Evolutionary conservation across 345 rosid species (phyloP).

Genomic region (Gossypium longicalyx): DNA sequence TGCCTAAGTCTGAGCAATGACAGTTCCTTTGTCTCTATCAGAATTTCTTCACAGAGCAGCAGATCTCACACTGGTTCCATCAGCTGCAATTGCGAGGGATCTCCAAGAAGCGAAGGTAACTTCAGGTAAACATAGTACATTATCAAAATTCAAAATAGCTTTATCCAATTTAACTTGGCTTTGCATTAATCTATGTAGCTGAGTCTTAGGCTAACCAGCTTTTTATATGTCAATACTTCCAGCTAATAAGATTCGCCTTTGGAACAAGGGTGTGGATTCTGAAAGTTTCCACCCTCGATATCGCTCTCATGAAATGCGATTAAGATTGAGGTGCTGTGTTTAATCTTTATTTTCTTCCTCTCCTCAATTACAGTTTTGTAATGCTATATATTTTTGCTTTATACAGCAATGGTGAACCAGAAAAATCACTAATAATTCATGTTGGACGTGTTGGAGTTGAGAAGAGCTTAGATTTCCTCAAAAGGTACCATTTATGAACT

Average conservation of each 20-base stretch:
- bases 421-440: constrained; percentile 82
- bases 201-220: constrained; percentile 17
- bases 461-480: constrained; percentile 93
- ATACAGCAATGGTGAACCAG: constrained; percentile 82
- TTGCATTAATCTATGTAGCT: neutral
- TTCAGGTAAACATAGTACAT: constrained; percentile 52
- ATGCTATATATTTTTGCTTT: constrained; percentile 13
- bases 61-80: constrained; percentile 95
- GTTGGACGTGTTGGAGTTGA: constrained; percentile 95
- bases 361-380: neutral
- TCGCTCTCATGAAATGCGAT: constrained; percentile 73
- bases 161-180: neutral
- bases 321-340: constrained; percentile 57
- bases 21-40: constrained; percentile 22
- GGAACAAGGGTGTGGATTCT: constrained; percentile 99
- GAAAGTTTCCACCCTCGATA: constrained; percentile 84
- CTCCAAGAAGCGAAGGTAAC: constrained; percentile 78
- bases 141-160: neutral
- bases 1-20: neutral
- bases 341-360: neutral
- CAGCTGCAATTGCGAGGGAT: constrained; percentile 85
- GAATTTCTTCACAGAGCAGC: constrained; percentile 99
- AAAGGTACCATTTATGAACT: constrained; percentile 44
- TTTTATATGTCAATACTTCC: constrained; percentile 18
- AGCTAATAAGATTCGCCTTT: constrained; percentile 93